Conservation (phyloP, 345 rosid genomes). For the Bruguiera parviflora region DNA sequence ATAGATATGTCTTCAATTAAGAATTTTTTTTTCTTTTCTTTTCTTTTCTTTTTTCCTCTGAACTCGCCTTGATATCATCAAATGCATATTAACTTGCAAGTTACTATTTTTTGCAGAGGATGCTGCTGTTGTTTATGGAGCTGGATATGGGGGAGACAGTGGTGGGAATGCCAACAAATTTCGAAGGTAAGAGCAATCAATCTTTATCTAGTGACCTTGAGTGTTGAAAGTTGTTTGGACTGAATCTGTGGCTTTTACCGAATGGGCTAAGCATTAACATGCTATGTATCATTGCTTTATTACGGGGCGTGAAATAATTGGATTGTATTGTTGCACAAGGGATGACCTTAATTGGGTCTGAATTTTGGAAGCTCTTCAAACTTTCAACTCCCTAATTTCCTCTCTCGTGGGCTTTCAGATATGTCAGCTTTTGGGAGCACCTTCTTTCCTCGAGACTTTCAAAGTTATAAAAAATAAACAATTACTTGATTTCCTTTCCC, state of each 20-base stretch:
- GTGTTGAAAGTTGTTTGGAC: not conserved
- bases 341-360: not conserved
- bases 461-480: too few relatives aligned
- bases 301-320: too few relatives aligned
- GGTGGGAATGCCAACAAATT: constrained; percentile 36
- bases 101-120: constrained; percentile 46
- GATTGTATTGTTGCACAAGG: not conserved
- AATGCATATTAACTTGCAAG: not conserved
- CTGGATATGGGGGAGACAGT: constrained; percentile 52
- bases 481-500: too few relatives aligned
- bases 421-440: too few relatives aligned
- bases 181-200: constrained; percentile 35
- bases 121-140: constrained; percentile 56
- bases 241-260: not conserved
- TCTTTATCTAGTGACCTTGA: not conserved
- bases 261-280: not conserved
- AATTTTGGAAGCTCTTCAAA: not conserved
- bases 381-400: too few relatives aligned
- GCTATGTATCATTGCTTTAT: not conserved
- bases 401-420: too few relatives aligned
- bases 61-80: not conserved
- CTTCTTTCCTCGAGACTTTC: too few relatives aligned
- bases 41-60: not conserved
- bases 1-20: too few relatives aligned
- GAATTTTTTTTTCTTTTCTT: not conserved